Conservation (phyloP, 106 monocot genomes). For the Posidonia australis region DNA sequence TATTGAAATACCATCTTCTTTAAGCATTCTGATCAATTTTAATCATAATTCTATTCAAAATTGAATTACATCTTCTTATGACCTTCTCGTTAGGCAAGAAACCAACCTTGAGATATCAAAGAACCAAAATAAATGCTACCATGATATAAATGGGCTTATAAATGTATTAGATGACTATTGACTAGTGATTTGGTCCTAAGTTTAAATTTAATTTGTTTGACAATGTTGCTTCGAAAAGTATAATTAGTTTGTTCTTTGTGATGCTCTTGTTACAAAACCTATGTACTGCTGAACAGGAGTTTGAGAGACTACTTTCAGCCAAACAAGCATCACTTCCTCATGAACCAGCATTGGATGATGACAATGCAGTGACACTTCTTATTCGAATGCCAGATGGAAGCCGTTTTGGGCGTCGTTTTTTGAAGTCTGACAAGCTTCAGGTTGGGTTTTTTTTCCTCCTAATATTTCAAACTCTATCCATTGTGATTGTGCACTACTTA, state of each 20-base stretch:
- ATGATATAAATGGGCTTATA: no score
- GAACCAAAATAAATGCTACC: no score
- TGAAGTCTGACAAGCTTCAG: conserved; percentile 90
- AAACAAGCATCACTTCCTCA: conserved; percentile 70
- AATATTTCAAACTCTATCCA: not conserved
- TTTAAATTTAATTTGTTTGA: not conserved
- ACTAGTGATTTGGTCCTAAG: not conserved
- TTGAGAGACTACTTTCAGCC: conserved; percentile 59
- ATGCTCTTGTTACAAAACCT: not conserved
- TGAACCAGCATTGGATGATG: conserved; percentile 64
- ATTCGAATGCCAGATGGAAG: conserved; percentile 93
- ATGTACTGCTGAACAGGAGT: conserved; percentile 34
- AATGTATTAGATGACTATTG: no score
- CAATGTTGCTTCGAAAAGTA: not conserved
- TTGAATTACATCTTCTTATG: no score
- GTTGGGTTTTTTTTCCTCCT: conserved; percentile 17
- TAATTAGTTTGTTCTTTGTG: not conserved
- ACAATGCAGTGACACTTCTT: conserved; percentile 72
- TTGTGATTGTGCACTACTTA: not conserved
- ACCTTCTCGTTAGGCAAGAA: no score
- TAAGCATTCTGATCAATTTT: no score
- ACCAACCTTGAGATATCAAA: no score
- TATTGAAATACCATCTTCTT: no score
- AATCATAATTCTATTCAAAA: no score
- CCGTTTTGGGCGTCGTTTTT: conserved; percentile 74